These are phyloP conservation scores for Lichtheimia corymbifera DNA, from an alignment of 371 early-diverging fungal species.

Conservation along the genomic window DNA sequence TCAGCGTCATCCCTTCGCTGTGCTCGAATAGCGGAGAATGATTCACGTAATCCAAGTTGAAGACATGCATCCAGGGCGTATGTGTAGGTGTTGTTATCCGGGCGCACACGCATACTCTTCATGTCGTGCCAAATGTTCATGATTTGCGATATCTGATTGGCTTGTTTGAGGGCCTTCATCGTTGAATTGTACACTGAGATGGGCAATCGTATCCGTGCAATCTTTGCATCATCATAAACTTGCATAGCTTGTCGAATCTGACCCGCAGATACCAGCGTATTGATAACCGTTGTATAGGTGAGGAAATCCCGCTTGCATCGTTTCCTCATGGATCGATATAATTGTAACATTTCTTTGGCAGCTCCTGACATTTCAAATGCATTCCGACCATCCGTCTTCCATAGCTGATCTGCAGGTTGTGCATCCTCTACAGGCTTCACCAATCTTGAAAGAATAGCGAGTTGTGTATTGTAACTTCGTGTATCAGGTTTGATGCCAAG, in stretches of 20 bases:
- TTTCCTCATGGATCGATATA: conserved; percentile 5
- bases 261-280: conserved; percentile 20
- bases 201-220: conserved; percentile 14
- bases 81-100: conserved; percentile 34
- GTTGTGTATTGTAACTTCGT: conserved; percentile 37
- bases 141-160: conserved; percentile 31
- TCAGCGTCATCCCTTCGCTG: conserved; percentile 34
- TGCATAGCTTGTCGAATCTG: conserved; percentile 34
- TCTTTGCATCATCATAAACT: conserved; percentile 37
- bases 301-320: conserved; percentile 34
- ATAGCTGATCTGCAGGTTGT: conserved; percentile 1
- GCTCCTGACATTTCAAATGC: conserved; percentile 16
- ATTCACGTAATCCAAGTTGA: conserved; percentile 31
- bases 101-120: conserved; percentile 23
- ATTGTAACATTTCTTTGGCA: conserved; percentile 29
- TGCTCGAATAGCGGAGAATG: conserved; percentile 27
- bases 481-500: conserved; percentile 31
- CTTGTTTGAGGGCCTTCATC: conserved; percentile 24
- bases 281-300: conserved; percentile 43
- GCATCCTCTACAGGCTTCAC: conserved; percentile 3
- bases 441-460: conserved; percentile 23
- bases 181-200: conserved; percentile 32
- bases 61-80: conserved; percentile 44
- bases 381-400: conserved; percentile 6
- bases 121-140: conserved; percentile 54